phyloP scores from a whole-genome alignment of 108 stramenopile species.

The Nitzschia sp. region DNA sequence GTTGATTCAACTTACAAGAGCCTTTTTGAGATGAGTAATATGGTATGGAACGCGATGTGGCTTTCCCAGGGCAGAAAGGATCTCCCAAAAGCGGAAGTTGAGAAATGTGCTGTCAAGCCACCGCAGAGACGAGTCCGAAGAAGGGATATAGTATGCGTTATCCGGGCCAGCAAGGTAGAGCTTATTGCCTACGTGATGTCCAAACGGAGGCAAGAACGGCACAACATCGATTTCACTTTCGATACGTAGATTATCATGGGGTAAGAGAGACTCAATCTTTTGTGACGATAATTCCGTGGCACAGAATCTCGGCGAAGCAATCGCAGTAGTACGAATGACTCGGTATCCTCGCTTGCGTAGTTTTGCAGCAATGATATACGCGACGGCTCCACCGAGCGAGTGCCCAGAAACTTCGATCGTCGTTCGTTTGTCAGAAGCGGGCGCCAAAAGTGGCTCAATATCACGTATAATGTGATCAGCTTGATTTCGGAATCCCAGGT shows the following conservation, averaged over 20 bases:
- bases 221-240: conserved; percentile 61
- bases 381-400: conserved; percentile 62
- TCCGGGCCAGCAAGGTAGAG: conserved; percentile 11
- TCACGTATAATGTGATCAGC: conserved; percentile 58
- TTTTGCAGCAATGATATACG: conserved; percentile 56
- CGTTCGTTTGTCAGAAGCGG: conserved; percentile 27
- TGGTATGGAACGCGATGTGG: conserved; percentile 21
- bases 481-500: conserved; percentile 56
- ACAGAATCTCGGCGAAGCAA: conserved; percentile 61
- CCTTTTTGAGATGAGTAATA: not conserved
- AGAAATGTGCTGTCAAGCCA: conserved; percentile 48
- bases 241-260: conserved; percentile 51
- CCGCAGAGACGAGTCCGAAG: conserved; percentile 10
- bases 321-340: conserved; percentile 39
- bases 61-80: conserved; percentile 4
- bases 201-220: conserved; percentile 52
- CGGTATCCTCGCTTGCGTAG: conserved; percentile 53
- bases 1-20: too few species aligned
- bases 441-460: conserved; percentile 52
- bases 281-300: conserved; percentile 30
- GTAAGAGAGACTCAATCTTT: conserved; percentile 31
- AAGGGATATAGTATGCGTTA: conserved; percentile 21
- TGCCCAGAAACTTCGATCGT: conserved; percentile 65
- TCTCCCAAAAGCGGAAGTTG: conserved; percentile 37
- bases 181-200: conserved; percentile 50